Conservation (phyloP, 2,329 filamentous ascomycete genomes). For the Ophiostoma sp. region DNA sequence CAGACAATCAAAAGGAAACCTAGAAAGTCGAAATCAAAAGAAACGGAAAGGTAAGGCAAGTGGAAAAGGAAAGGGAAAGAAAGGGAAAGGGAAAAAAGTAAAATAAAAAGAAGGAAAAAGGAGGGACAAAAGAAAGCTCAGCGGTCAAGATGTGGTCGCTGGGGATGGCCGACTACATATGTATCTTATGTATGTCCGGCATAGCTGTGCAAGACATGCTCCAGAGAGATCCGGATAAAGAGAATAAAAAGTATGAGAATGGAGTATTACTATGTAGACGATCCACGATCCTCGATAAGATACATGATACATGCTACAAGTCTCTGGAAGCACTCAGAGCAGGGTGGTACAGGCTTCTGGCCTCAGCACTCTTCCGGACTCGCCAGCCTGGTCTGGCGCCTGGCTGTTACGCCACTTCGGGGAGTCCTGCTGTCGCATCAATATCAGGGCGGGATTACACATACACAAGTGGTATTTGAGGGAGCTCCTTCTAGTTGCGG, state of each 20-base stretch:
- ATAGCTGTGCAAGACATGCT: slow-evolving; percentile 13
- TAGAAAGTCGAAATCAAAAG: not conserved
- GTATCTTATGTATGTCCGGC: not conserved
- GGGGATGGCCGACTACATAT: slow-evolving; percentile 7
- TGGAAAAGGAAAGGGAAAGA: not conserved
- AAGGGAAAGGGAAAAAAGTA: not conserved
- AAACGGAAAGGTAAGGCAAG: not conserved
- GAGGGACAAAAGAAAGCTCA: slow-evolving; percentile 6
- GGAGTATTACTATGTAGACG: no score
- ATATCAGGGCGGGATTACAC: slow-evolving; percentile 15
- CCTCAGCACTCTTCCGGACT: slow-evolving; percentile 3
- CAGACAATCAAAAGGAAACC: not conserved
- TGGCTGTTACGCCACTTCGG: slow-evolving; percentile 12
- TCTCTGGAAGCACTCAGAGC: not conserved
- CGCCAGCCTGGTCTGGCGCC: not conserved
- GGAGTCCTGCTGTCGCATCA: slow-evolving; percentile 11
- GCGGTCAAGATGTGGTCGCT: slow-evolving; percentile 8
- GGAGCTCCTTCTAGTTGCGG: not conserved
- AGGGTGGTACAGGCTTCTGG: not conserved
- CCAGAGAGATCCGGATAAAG: not conserved
- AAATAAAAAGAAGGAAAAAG: not conserved
- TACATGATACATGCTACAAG: slow-evolving; percentile 1
- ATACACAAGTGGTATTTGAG: not conserved
- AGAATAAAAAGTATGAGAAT: not conserved
- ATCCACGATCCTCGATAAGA: not conserved